Evolutionary conservation across 2,329 filamentous ascomycete genomes (phyloP).

Genomic region (Ciborinia camelliae): DNA sequence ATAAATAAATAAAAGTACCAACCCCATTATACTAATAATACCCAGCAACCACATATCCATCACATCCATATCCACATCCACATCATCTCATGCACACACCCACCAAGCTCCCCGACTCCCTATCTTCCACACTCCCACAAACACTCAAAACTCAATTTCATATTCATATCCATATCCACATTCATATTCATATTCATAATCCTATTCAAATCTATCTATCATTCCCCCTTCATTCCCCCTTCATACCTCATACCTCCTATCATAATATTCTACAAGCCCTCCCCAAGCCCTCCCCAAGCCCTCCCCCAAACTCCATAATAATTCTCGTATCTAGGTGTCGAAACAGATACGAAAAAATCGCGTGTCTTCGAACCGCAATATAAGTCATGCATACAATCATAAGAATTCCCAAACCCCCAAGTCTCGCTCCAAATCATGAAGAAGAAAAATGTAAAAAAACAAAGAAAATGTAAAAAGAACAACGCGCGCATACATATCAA

Average conservation of each 20-base stretch:
- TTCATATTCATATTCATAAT: background rate
- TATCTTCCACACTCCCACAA: too few relatives aligned
- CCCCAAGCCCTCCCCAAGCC: too few relatives aligned
- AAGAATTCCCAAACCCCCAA: background rate
- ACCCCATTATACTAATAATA: too few relatives aligned
- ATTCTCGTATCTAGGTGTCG: background rate
- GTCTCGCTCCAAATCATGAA: background rate
- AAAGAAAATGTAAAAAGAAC: background rate
- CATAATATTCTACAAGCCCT: background rate
- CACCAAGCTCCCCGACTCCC: background rate
- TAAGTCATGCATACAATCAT: slow-evolving; percentile 3
- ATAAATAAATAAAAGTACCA: too few relatives aligned
- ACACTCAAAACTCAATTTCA: too few relatives aligned
- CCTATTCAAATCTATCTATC: background rate
- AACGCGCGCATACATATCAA: background rate
- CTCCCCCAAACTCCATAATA: background rate
- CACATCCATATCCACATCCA: too few relatives aligned
- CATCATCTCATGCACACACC: too few relatives aligned
- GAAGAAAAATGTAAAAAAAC: background rate
- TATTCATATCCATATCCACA: too few relatives aligned
- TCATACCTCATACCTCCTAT: background rate
- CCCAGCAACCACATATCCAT: too few relatives aligned
- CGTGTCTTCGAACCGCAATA: background rate
- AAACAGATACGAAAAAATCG: too few relatives aligned
- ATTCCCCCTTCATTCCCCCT: too few relatives aligned